Evolutionary conservation across 1,139 yeast species (phyloP), one percentile per base, ranked within the genome.

Genomic region (Kodamaea arcana): DNA sequence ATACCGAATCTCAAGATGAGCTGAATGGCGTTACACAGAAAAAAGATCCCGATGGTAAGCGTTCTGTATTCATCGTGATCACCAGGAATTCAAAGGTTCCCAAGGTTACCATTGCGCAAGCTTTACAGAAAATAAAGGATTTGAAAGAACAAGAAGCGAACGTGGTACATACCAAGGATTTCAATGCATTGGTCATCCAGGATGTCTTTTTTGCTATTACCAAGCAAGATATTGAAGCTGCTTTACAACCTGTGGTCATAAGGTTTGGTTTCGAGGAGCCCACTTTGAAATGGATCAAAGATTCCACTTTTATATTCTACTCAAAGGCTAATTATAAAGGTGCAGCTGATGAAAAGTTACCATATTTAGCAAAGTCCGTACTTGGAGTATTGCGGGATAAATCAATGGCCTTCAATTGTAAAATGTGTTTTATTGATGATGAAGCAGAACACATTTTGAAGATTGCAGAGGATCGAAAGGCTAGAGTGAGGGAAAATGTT

Each of bases 11-110:
- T 1, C 90, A 84, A 46, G 22, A 18, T 18, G 22, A 7, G 6
- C n/a, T n/a, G n/a, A n/a, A n/a, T n/a, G n/a, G n/a, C n/a, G n/a
- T n/a, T n/a, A n/a, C n/a, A n/a, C n/a, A n/a, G n/a, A n/a, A n/a
- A n/a, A n/a, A n/a, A n/a, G 96, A 86, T 53, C 75, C 75, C 2
- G 96, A 86, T 44, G 95, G 96, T 0, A 69, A 77, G 37, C 60
- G 95, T 43, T 75, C 82, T 11, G 90, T 86, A 0, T 81, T 75
- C 41, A 67, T 87, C 11, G 75, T 73, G 37, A 50, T 68, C 8
- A 60, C 67, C 2, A 61, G 67, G 31, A 52, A 52, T 38, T 43
- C 78, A 0, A 45, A 41, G 3, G 44, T 54, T 3, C 73, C 74
- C 2, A 32, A 43, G 2, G 36, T 52, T 28, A 51, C 58, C 3